Percentiles rank a stretch among this genome's conserved stretches.
phyloP scores from a whole-genome alignment of 306 rosid genomes.

The Mucuna pruriens region DNA sequence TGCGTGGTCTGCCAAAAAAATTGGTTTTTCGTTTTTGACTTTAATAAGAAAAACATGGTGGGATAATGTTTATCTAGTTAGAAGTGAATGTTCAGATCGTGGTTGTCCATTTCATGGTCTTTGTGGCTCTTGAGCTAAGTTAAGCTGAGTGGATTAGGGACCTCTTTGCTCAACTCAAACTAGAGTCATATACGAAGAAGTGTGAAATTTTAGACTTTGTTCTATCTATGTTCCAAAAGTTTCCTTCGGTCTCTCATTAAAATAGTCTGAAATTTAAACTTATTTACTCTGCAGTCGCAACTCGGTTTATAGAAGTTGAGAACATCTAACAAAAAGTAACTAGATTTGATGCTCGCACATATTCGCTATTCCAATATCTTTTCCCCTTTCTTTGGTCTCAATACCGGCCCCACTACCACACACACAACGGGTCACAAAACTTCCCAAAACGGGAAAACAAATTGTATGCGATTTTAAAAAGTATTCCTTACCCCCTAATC shows the following conservation, averaged over 20 bases:
- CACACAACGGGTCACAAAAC: background rate
- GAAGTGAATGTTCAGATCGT: constrained; percentile 34
- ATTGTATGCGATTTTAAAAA: background rate
- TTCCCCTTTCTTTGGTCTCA: background rate
- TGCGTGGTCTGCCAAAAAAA: constrained; percentile 8
- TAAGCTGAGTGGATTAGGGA: background rate
- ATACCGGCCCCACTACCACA: background rate
- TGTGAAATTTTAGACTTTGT: background rate
- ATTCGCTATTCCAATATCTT: background rate
- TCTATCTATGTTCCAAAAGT: background rate
- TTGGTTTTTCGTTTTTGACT: background rate
- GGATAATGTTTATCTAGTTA: constrained; percentile 35
- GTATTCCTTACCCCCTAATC: background rate
- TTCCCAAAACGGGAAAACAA: background rate
- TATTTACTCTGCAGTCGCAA: background rate
- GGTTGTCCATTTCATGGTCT: constrained; percentile 45
- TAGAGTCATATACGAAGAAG: background rate
- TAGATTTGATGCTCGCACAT: background rate
- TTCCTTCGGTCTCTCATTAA: background rate
- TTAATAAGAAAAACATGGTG: background rate
- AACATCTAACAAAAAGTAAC: background rate
- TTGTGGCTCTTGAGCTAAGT: constrained; percentile 1
- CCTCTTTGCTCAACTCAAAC: background rate
- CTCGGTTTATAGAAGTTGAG: background rate
- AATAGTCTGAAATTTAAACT: background rate